These are phyloP conservation scores for Neonectria faginata DNA, from an alignment of 2,329 filamentous ascomycete genomes.

Conservation along the genomic window DNA sequence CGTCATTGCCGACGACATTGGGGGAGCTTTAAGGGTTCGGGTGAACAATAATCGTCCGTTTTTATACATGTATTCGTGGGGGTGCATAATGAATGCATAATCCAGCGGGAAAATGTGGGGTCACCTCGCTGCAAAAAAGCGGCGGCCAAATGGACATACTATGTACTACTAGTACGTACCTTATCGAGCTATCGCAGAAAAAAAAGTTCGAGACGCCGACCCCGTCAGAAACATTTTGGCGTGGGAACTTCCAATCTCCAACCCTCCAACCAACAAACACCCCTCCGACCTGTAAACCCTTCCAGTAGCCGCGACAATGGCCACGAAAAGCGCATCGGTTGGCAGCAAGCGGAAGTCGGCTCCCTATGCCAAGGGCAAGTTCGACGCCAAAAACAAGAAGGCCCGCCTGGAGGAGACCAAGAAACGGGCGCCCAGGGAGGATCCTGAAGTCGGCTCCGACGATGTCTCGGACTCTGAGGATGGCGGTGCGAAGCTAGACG, in stretches of 20 bases:
- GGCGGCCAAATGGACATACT: constrained; percentile 3
- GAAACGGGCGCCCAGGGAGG: constrained; percentile 54
- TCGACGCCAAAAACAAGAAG: constrained; percentile 63
- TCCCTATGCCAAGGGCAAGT: constrained; percentile 56
- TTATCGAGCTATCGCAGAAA: constrained; percentile 35
- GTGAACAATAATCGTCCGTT: not conserved
- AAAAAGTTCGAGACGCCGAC: constrained; percentile 37
- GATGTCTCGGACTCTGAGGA: constrained; percentile 65
- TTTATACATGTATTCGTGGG: constrained; percentile 3
- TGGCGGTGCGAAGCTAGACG: constrained; percentile 62
- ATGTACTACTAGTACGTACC: too few relatives aligned
- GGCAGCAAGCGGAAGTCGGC: constrained; percentile 70
- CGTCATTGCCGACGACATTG: constrained; percentile 20
- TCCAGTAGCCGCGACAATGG: constrained; percentile 54
- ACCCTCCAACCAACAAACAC: constrained; percentile 17
- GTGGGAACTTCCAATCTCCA: constrained; percentile 40
- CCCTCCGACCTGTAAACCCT: constrained; percentile 21
- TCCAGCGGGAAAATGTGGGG: constrained; percentile 3
- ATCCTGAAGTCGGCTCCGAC: constrained; percentile 56
- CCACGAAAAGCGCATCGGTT: constrained; percentile 58
- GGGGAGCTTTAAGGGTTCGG: constrained; percentile 5
- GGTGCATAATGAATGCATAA: not conserved
- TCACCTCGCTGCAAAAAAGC: constrained; percentile 14
- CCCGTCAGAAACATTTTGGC: constrained; percentile 24
- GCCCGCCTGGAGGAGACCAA: constrained; percentile 56